Percentiles rank a stretch among this genome's conserved stretches.
Evolutionary conservation across 139 green algal species (phyloP).

Genomic region (Tetraselmis striata): DNA sequence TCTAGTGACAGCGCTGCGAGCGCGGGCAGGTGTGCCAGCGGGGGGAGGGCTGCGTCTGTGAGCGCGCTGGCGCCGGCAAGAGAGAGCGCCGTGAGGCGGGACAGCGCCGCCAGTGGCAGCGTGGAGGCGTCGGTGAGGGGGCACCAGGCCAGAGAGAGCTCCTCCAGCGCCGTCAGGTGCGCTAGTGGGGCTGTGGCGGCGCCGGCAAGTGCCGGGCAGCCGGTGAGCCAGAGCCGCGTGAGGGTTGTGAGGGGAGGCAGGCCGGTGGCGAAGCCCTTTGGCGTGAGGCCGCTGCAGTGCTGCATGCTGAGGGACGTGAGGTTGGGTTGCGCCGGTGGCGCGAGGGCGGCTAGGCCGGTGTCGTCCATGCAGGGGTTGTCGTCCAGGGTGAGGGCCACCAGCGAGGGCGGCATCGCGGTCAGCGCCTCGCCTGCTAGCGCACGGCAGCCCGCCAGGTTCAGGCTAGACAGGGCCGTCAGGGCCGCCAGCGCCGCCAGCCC

Average conservation of each 20-base stretch:
- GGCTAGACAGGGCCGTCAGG: neutral
- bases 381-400: neutral
- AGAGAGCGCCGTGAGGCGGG: neutral
- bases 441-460: neutral
- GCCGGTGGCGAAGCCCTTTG: neutral
- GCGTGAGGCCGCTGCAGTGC: neutral
- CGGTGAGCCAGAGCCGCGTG: neutral
- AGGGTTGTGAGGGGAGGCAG: neutral
- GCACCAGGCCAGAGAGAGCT: neutral
- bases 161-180: neutral
- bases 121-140: neutral
- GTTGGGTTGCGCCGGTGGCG: neutral
- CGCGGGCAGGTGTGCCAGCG: neutral
- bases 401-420: neutral
- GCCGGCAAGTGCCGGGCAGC: neutral
- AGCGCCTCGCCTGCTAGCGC: neutral
- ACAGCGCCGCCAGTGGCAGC: neutral
- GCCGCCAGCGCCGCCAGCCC: neutral
- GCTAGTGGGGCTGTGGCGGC: neutral
- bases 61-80: neutral
- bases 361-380: neutral
- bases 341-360: neutral
- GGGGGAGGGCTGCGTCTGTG: neutral
- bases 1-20: neutral
- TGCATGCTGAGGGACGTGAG: neutral